Evolutionary conservation across 768 basidiomycete species (phyloP).

Genomic region (Leucogyrophana mollusca): DNA sequence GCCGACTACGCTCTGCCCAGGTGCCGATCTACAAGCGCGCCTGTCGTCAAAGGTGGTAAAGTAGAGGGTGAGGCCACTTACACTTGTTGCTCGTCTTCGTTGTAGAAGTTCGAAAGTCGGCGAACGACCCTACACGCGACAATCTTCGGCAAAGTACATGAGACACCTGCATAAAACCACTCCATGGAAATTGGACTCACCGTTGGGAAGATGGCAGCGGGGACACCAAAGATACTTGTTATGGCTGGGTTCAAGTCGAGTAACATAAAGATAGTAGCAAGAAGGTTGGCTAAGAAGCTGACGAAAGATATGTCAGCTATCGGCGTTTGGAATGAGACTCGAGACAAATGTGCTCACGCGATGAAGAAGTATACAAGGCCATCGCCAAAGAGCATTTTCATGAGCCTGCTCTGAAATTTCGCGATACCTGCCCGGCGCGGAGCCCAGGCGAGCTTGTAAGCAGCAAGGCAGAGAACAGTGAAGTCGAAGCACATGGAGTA

Average conservation of each 20-base stretch:
- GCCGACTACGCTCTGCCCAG: conserved; percentile 13
- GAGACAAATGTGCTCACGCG: conserved; percentile 48
- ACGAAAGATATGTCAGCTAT: neutral
- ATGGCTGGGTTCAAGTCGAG: conserved; percentile 64
- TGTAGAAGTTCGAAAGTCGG: conserved; percentile 50
- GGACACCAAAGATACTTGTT: conserved; percentile 64
- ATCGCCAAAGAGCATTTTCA: conserved; percentile 66
- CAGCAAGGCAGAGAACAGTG: conserved; percentile 55
- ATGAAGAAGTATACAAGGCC: conserved; percentile 76
- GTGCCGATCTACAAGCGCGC: conserved; percentile 1
- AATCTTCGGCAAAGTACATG: conserved; percentile 34
- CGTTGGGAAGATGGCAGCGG: conserved; percentile 54
- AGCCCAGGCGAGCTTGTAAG: conserved; percentile 50
- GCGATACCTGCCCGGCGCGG: conserved; percentile 10
- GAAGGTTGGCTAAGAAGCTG: conserved; percentile 41
- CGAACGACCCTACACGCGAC: conserved; percentile 61
- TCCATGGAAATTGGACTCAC: conserved; percentile 30
- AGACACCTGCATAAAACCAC: neutral
- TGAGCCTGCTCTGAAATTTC: conserved; percentile 44
- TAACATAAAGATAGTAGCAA: conserved; percentile 61
- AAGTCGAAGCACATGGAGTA: conserved; percentile 78
- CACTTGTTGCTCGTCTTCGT: conserved; percentile 26
- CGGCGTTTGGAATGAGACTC: conserved; percentile 22
- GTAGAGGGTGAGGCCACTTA: conserved; percentile 7
- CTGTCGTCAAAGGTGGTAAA: neutral